These are phyloP conservation scores for Cetradonia linearis DNA, from an alignment of 495 filamentous ascomycete species.

Conservation along the genomic window DNA sequence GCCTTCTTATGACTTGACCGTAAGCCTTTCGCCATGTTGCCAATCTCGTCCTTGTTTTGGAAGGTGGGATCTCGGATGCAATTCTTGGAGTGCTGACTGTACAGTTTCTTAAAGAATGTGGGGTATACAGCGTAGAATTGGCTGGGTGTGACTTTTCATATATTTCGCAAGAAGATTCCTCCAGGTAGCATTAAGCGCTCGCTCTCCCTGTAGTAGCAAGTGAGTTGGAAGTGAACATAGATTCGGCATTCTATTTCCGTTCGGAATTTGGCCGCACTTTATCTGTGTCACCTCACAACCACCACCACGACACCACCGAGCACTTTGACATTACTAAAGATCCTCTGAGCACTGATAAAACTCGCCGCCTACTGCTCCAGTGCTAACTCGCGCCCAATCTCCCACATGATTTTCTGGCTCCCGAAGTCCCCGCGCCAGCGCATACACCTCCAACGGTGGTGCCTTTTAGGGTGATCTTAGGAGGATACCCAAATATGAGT, in stretches of 20 bases:
- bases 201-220: not conserved
- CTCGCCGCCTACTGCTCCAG: not conserved
- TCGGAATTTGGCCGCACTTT: constrained; percentile 4
- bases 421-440: not conserved
- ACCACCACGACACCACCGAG: not conserved
- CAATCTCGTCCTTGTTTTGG: not conserved
- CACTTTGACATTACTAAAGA: not conserved
- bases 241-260: not conserved
- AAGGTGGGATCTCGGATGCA: not conserved
- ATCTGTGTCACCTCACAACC: constrained; percentile 1
- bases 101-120: not conserved
- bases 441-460: not conserved
- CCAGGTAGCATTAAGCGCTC: not conserved
- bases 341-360: no score
- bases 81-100: not conserved
- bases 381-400: no score
- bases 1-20: constrained; percentile 64
- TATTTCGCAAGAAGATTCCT: no score
- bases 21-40: constrained; percentile 69
- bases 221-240: not conserved
- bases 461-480: not conserved
- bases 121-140: no score
- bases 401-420: constrained; percentile 6
- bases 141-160: no score
- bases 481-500: constrained; percentile 5